A percentile compares a stretch with the other conserved stretches of the same genome.
These are phyloP conservation scores for Fusarium tupiense DNA, from an alignment of 2,329 filamentous ascomycete genomes.

Conservation along the genomic window DNA sequence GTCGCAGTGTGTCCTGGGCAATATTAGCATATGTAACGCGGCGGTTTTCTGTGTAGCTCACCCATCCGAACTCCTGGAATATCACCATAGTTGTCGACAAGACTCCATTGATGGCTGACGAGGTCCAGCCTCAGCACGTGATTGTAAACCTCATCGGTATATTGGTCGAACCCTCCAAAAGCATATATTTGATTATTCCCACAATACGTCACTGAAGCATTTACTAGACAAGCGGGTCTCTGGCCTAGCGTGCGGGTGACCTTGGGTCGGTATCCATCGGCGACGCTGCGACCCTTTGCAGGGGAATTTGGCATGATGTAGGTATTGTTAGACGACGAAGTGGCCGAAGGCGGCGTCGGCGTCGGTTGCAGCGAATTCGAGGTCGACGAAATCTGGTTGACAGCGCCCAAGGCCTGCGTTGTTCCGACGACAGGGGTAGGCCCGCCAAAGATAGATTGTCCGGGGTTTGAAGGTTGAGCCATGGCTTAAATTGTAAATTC, in stretches of 20 bases:
- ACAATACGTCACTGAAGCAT: slow-evolving; percentile 98
- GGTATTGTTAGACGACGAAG: slow-evolving; percentile 73
- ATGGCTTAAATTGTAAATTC: slow-evolving; percentile 47
- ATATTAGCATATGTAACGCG: slow-evolving; percentile 9
- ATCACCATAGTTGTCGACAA: slow-evolving; percentile 98
- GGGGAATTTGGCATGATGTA: slow-evolving; percentile 93
- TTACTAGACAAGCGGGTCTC: slow-evolving; percentile 92
- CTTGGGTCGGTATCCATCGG: slow-evolving; percentile 84
- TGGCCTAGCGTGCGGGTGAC: slow-evolving; percentile 82
- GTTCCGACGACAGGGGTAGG: slow-evolving; percentile 44
- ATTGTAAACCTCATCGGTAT: slow-evolving; percentile 99
- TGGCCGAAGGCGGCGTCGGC: slow-evolving; percentile 38
- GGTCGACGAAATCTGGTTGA: slow-evolving; percentile 43
- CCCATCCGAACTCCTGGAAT: slow-evolving; percentile 98
- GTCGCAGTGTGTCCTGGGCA: slow-evolving; percentile 87
- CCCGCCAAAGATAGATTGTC: slow-evolving; percentile 61
- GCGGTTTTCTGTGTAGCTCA: slow-evolving; percentile 52
- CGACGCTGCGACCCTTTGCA: slow-evolving; percentile 69
- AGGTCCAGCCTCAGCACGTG: slow-evolving; percentile 93
- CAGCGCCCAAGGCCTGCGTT: slow-evolving; percentile 37
- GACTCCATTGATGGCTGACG: slow-evolving; percentile 87
- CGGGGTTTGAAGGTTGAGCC: slow-evolving; percentile 58
- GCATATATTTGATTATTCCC: slow-evolving; percentile 98
- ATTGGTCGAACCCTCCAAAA: slow-evolving; percentile 98
- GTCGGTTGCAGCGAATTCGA: slow-evolving; percentile 40